Conservation (phyloP, 2,329 filamentous ascomycete species). For the Phoma sp. region DNA sequence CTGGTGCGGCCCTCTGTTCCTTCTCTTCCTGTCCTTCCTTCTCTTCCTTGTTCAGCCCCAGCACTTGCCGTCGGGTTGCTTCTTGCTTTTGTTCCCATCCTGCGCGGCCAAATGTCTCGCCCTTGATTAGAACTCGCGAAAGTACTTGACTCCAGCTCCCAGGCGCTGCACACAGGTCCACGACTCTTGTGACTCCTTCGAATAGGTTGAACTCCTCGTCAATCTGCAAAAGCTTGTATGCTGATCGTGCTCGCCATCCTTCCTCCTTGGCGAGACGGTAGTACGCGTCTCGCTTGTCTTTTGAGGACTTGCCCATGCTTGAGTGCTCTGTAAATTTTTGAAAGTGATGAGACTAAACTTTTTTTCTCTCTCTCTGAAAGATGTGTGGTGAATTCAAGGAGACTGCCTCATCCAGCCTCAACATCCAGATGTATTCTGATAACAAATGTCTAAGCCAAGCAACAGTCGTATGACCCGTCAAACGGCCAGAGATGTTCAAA, state of each 20-base stretch:
- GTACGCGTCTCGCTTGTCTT: slow-evolving; percentile 98
- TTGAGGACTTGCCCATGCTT: slow-evolving; percentile 92
- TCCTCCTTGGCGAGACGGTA: slow-evolving; percentile 98
- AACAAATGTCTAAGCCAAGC: no score
- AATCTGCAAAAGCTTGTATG: slow-evolving; percentile 95
- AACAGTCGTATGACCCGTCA: no score
- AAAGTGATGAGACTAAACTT: not conserved
- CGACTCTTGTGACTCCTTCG: slow-evolving; percentile 85
- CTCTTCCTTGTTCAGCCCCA: slow-evolving; percentile 43
- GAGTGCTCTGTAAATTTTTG: no score
- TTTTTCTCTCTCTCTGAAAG: not conserved
- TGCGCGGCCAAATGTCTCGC: slow-evolving; percentile 83
- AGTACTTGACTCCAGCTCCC: slow-evolving; percentile 98
- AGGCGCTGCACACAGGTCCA: slow-evolving; percentile 93
- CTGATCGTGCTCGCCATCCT: slow-evolving; percentile 94
- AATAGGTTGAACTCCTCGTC: slow-evolving; percentile 97
- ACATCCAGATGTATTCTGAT: not conserved
- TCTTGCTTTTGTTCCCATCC: slow-evolving; percentile 88
- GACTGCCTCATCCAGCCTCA: not conserved
- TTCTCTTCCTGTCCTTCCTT: slow-evolving; percentile 14
- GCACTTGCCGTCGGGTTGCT: slow-evolving; percentile 66
- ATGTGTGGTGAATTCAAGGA: not conserved
- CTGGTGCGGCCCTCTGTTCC: slow-evolving; percentile 17
- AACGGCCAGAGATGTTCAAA: not conserved
- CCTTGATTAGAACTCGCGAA: slow-evolving; percentile 89